Percentiles rank a stretch among this genome's conserved stretches.
These are phyloP conservation scores for Fusarium mexicanum DNA, from an alignment of 2,329 filamentous ascomycete genomes.

Conservation along the genomic window DNA sequence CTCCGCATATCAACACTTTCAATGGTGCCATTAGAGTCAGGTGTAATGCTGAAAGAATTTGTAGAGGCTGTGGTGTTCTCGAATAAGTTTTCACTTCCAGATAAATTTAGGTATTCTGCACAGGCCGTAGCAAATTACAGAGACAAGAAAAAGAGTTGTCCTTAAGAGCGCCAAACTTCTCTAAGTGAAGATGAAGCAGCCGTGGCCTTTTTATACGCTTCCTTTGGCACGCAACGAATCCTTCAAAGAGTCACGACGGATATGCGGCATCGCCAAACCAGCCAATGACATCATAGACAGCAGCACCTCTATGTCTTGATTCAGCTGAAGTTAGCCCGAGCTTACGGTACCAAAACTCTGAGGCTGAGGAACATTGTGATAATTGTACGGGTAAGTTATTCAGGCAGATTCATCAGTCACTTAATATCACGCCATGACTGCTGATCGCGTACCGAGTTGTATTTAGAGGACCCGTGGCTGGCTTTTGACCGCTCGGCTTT, in stretches of 20 bases:
- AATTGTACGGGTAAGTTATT: not conserved
- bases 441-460: not conserved
- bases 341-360: not conserved
- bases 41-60: too few species aligned
- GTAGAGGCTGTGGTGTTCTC: too few species aligned
- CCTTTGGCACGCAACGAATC: not conserved
- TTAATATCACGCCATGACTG: not conserved
- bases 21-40: slow-evolving; percentile 2
- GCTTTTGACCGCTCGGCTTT: not conserved
- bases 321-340: not conserved
- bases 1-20: slow-evolving; percentile 46
- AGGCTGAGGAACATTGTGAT: not conserved
- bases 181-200: rapidly evolving
- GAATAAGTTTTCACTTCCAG: too few species aligned
- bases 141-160: rapidly evolving
- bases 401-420: not conserved
- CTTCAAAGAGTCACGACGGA: not conserved
- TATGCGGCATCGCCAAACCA: not conserved
- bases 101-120: too few species aligned
- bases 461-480: not conserved
- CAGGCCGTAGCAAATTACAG: too few species aligned
- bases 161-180: rapidly evolving
- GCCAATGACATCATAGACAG: slow-evolving; percentile 4
- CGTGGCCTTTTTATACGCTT: not conserved
- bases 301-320: not conserved